Base-by-base conservation (phyloP, 495 filamentous ascomycete genomes). In the Diplogelasinospora grovesii region DNA sequence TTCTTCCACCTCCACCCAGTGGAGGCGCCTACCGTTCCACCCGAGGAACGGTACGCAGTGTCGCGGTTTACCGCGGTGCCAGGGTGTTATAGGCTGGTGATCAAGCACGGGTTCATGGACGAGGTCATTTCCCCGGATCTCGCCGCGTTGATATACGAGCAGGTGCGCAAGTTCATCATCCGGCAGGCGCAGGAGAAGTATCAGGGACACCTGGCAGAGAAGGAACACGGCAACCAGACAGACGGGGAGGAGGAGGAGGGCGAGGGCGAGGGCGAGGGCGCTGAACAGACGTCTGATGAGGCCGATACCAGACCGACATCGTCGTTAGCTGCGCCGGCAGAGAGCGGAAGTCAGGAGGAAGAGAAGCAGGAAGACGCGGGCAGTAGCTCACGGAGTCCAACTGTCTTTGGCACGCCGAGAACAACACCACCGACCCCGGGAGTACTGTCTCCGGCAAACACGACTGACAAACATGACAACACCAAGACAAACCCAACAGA, bases 41-140 rank as follows among this genome's bases (percentile, higher is more conserved):
- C 62, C n/a, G 44, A 54, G 1, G 62, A 71, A 41, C 49, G 66
- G 1, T 71, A 69, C 35, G 39, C 61, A 7, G 44, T 73, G 5
- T 60, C 60, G 22, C 51, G 60, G 41, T 39, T 63, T 43, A 39
- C 48, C 6, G 63, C 67, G 0, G 60, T 81, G 16, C 72, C 72
- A 0, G 70, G 80, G 27, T 75, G 73, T 39, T 86, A 82, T 46
- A 72, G 81, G 3, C 64, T 86, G 5, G 77, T 81, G 3, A 64
- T 83, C 14, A 75, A 80, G 4, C 78, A 84, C 46, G 83, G 83
- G 4, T 87, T 83, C 48, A 81, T 73, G 49, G 83, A 86, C 46
- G 68, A 75, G 16, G 71, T 86, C 36, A 70, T 86, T 31, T 77
- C 69, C 7, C 71, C 70, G 0, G 68, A 85, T 49, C 62, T 86